These are phyloP conservation scores for Debaryomyces maramus DNA, from an alignment of 805 yeast species.

Conservation along the genomic window DNA sequence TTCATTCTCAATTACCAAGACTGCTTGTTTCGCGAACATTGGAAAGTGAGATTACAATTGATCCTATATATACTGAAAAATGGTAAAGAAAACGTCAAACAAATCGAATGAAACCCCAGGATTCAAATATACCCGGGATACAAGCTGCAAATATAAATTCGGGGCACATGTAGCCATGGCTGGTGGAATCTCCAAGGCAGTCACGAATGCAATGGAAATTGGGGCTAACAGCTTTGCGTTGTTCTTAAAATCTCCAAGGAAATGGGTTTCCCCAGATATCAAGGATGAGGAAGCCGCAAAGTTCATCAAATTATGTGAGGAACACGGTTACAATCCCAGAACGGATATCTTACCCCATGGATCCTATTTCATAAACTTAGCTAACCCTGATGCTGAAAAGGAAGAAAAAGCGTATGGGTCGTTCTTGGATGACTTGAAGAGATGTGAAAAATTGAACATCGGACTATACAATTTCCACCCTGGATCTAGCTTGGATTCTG, in stretches of 20 bases:
- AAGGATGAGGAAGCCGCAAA: slow-evolving; percentile 63
- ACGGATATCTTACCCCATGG: slow-evolving; percentile 93
- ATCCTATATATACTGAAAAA: background rate
- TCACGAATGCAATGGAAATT: slow-evolving; percentile 48
- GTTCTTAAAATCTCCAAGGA: slow-evolving; percentile 84
- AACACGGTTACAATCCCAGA: slow-evolving; percentile 65
- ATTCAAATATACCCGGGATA: slow-evolving; percentile 20
- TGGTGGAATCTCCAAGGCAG: slow-evolving; percentile 78
- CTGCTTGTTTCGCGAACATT: too few relatives aligned
- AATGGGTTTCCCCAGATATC: slow-evolving; percentile 85
- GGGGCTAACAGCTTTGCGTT: slow-evolving; percentile 85
- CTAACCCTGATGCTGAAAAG: slow-evolving; percentile 83
- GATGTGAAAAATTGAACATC: slow-evolving; percentile 84
- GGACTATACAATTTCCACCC: slow-evolving; percentile 92
- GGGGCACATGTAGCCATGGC: slow-evolving; percentile 90
- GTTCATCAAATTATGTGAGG: slow-evolving; percentile 63
- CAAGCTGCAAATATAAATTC: slow-evolving; percentile 43
- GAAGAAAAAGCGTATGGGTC: slow-evolving; percentile 72
- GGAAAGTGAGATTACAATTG: too few relatives aligned
- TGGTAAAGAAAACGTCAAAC: background rate
- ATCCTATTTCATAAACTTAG: slow-evolving; percentile 88
- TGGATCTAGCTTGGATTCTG: slow-evolving; percentile 77
- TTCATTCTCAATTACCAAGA: too few relatives aligned
- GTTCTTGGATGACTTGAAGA: slow-evolving; percentile 77
- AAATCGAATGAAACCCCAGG: background rate